Conservation (phyloP, 2,329 filamentous ascomycete species). For the Fusarium sp. region DNA sequence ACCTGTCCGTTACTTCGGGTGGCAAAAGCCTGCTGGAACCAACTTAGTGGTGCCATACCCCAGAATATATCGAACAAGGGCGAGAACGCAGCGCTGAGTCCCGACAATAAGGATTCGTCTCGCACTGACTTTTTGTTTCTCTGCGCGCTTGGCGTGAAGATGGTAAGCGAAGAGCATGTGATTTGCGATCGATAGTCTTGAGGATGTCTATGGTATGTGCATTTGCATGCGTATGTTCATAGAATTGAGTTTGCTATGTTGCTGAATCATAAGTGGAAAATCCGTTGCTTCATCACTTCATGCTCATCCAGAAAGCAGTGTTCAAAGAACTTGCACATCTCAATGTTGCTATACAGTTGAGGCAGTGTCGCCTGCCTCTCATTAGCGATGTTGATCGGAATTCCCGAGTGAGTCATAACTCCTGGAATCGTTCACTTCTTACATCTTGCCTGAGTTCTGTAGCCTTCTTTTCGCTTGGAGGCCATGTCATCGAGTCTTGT, state of each 20-base stretch:
- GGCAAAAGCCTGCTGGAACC: constrained; percentile 28
- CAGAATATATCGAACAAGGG: constrained; percentile 39
- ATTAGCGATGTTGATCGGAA: background rate
- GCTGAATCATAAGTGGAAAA: background rate
- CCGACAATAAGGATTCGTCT: constrained; percentile 12
- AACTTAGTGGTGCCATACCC: constrained; percentile 40
- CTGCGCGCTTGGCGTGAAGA: background rate
- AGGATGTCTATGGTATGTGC: background rate
- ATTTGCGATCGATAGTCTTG: background rate
- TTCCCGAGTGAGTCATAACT: background rate
- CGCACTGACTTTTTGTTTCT: background rate
- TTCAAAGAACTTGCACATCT: background rate
- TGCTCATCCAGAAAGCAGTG: background rate
- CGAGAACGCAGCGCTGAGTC: constrained; percentile 27
- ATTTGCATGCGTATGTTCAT: background rate
- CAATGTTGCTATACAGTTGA: background rate
- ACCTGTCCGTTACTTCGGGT: background rate
- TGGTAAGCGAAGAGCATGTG: constrained; percentile 12
- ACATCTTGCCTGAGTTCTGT: background rate
- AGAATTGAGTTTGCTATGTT: background rate
- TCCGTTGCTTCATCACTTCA: background rate
- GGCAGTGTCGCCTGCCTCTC: background rate
- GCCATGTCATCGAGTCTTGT: background rate
- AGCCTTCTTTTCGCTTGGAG: background rate
- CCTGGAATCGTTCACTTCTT: background rate